These are phyloP conservation scores for Volvariella surrecta DNA, from an alignment of 1,284 basidiomycete genomes.

Conservation along the genomic window DNA sequence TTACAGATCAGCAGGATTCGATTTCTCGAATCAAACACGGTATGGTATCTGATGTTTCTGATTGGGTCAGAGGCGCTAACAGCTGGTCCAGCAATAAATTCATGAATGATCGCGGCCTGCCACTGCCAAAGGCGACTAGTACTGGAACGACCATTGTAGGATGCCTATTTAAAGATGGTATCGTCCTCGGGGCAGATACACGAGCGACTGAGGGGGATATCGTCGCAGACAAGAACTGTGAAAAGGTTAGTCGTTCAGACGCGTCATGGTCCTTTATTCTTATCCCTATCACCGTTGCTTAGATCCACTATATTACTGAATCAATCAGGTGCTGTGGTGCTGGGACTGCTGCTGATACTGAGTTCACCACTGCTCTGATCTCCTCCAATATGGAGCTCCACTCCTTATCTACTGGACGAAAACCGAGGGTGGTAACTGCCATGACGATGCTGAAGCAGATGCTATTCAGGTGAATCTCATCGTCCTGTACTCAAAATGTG, in stretches of 20 bases:
- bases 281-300: background rate
- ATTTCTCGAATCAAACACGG: slow-evolving; percentile 61
- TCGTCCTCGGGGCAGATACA: slow-evolving; percentile 96
- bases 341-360: slow-evolving; percentile 96
- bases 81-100: slow-evolving; percentile 65
- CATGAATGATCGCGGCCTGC: slow-evolving; percentile 60
- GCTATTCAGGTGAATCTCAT: slow-evolving; percentile 32
- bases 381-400: slow-evolving; percentile 91
- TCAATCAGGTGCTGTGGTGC: slow-evolving; percentile 97
- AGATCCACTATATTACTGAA: slow-evolving; percentile 97
- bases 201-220: slow-evolving; percentile 92
- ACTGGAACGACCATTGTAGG: slow-evolving; percentile 99
- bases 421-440: slow-evolving; percentile 88
- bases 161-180: slow-evolving; percentile 87
- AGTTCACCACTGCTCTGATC: slow-evolving; percentile 91
- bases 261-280: too few relatives aligned
- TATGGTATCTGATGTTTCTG: slow-evolving; percentile 13
- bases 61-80: slow-evolving; percentile 4
- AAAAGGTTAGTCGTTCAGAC: slow-evolving; percentile 65
- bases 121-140: slow-evolving; percentile 78
- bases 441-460: slow-evolving; percentile 94
- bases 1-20: slow-evolving; percentile 50
- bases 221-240: slow-evolving; percentile 99
- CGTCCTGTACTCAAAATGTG: background rate
- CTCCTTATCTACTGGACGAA: slow-evolving; percentile 76